Percentiles rank a stretch among this genome's conserved stretches.
Conservation (phyloP, 2,329 filamentous ascomycete genomes). For the Colletotrichum caudatum region DNA sequence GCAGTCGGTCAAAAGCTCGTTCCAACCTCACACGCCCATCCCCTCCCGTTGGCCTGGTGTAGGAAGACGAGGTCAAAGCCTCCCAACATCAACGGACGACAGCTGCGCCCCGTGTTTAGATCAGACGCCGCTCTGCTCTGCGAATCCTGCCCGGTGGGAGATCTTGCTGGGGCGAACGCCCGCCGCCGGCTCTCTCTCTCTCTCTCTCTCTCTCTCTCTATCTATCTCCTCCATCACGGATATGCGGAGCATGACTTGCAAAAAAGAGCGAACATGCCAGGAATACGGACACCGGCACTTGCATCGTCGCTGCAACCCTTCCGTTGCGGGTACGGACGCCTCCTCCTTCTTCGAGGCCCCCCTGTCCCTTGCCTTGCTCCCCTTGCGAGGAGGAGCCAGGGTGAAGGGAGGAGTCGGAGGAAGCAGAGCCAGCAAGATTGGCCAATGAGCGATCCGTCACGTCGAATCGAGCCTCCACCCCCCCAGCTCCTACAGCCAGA, state of each 20-base stretch:
- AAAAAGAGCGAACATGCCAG: background rate
- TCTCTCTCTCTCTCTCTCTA: no score
- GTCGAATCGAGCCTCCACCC: constrained; percentile 12
- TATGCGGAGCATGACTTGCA: background rate
- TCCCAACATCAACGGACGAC: constrained; percentile 31
- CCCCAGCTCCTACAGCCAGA: background rate
- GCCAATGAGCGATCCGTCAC: constrained; percentile 22
- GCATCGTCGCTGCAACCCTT: constrained; percentile 35
- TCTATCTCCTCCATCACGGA: background rate
- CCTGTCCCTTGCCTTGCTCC: background rate
- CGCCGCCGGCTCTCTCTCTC: no score
- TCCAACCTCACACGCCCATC: background rate
- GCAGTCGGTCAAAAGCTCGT: constrained; percentile 21
- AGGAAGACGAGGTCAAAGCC: constrained; percentile 9
- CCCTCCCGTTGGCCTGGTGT: background rate
- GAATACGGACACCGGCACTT: constrained; percentile 25
- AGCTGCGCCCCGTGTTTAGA: constrained; percentile 17
- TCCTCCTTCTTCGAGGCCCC: background rate
- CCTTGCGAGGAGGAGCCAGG: constrained; percentile 7
- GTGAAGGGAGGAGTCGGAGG: background rate
- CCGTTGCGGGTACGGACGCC: constrained; percentile 12
- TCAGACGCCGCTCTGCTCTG: constrained; percentile 17
- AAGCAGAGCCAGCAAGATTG: background rate
- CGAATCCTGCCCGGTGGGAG: background rate
- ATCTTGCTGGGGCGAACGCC: background rate